Conservation (phyloP, 768 basidiomycete genomes). For the Gymnopilus dilepis region DNA sequence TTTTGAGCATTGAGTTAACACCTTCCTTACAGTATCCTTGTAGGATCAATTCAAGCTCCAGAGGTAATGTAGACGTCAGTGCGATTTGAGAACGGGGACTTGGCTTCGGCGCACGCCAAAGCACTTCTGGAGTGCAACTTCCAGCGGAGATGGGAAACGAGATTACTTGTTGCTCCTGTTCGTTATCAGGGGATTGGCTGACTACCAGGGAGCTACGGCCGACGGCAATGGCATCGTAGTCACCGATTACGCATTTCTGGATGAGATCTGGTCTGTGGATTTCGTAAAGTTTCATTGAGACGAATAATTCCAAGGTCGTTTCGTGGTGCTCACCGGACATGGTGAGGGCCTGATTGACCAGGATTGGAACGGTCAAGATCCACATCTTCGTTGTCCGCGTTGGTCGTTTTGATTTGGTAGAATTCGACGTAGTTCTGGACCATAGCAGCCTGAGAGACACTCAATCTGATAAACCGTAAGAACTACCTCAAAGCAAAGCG, state of each 20-base stretch:
- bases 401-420: constrained; percentile 38
- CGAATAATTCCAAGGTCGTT: not conserved
- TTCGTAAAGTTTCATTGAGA: not conserved
- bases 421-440: constrained; percentile 46
- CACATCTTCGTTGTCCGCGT: constrained; percentile 40
- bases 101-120: constrained; percentile 33
- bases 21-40: constrained; percentile 65
- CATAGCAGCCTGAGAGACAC: not conserved
- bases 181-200: constrained; percentile 9
- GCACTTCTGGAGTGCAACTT: constrained; percentile 13
- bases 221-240: constrained; percentile 30
- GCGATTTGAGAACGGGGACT: constrained; percentile 19
- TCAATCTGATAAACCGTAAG: not conserved
- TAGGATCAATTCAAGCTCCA: constrained; percentile 63
- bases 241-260: constrained; percentile 22
- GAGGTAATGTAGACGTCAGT: constrained; percentile 48
- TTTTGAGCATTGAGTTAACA: constrained; percentile 9
- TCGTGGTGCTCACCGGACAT: constrained; percentile 15
- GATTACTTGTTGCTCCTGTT: constrained; percentile 19
- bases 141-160: constrained; percentile 15
- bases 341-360: not conserved
- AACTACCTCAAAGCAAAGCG: constrained; percentile 45
- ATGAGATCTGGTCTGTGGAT: constrained; percentile 28
- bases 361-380: not conserved
- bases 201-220: constrained; percentile 19